Evolutionary conservation across 305 asterid species (phyloP), one percentile per base, ranked within the genome.

Genomic region (Nicotiana rustica): DNA sequence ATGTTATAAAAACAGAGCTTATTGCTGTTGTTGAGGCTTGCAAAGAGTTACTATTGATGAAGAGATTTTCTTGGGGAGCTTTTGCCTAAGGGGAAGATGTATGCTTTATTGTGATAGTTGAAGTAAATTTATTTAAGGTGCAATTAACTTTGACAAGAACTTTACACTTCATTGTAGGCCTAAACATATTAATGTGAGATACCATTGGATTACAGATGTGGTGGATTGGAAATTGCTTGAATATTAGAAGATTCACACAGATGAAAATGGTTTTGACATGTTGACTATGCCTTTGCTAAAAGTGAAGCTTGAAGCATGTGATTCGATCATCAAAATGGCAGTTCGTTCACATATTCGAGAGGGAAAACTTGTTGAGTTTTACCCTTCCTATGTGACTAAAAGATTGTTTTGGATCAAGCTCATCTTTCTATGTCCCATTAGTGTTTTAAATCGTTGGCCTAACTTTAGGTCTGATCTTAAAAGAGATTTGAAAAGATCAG

Each of bases 141-240:
- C 61, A 56, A 15, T 5, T 15, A 15, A 14, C 6, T 5, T 17
- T 56, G 8, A 5, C 61, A 56, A 56, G 18, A 56, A 15, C 61
- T 56, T 15, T 15, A 56, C 18, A 15, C 18, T 15, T 56, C 61
- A 15, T 56, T 4, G 6, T 56, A 56, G n/a, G 61, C 15, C 19
- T 56, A 56, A 56, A 41, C 49, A 41, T 41, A 41, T 41, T 7
- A 41, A 41, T 36, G 7, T 36, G 21, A 44, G 57, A 21, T 60
- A 82, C 10, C 80, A 81, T 60, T 71, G 35, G 61, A 57, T 82
- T 4, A 31, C 4, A 21, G 62, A 82, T 69, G 62, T 9, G 1
- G 8, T 82, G 31, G 14, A 70, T 29, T 25, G 12, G 1, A 81
- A 55, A 49, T 33, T 67, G 21, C 13, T 81, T 13, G 56, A 67